Percentiles rank a stretch among this genome's conserved stretches.
Conservation (phyloP, 2,329 filamentous ascomycete genomes). For the Camillea tinctor region DNA sequence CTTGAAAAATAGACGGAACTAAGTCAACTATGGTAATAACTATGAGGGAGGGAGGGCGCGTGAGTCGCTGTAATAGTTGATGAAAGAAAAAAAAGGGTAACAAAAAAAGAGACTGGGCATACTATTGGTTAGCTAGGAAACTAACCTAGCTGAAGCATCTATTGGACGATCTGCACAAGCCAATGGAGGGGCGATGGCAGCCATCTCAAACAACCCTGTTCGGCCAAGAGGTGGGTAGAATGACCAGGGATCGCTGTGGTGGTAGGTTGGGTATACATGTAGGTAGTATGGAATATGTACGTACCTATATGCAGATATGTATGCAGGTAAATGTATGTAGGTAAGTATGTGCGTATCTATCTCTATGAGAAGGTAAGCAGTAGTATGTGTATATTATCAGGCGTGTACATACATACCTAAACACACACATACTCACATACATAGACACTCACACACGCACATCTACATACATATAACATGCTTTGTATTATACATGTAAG, state of each 20-base stretch:
- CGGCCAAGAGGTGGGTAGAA: slow-evolving; percentile 16
- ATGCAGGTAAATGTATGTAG: slow-evolving; percentile 1
- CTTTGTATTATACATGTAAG: no score
- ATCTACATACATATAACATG: no score
- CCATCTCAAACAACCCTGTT: slow-evolving; percentile 15
- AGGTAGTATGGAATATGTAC: not conserved
- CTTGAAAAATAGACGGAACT: not conserved
- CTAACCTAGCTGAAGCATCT: slow-evolving; percentile 20
- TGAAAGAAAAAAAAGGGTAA: slow-evolving; percentile 16
- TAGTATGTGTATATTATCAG: no score
- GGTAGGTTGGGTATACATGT: not conserved
- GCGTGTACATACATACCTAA: no score
- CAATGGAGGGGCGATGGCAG: slow-evolving; percentile 16
- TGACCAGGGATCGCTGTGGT: slow-evolving; percentile 12
- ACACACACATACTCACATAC: no score
- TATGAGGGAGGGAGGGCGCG: slow-evolving; percentile 15
- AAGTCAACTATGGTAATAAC: slow-evolving; percentile 2
- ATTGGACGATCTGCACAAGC: slow-evolving; percentile 22
- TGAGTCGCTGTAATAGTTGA: slow-evolving; percentile 20
- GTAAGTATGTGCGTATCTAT: not conserved
- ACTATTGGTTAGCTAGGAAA: slow-evolving; percentile 17
- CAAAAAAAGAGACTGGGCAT: slow-evolving; percentile 10
- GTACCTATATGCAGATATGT: not conserved
- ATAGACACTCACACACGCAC: no score
- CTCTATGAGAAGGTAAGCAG: no score